A percentile compares a stretch with the other conserved stretches of the same genome.
Evolutionary conservation across 2,329 filamentous ascomycete genomes (phyloP).

Genomic region (Akanthomyces muscarius): DNA sequence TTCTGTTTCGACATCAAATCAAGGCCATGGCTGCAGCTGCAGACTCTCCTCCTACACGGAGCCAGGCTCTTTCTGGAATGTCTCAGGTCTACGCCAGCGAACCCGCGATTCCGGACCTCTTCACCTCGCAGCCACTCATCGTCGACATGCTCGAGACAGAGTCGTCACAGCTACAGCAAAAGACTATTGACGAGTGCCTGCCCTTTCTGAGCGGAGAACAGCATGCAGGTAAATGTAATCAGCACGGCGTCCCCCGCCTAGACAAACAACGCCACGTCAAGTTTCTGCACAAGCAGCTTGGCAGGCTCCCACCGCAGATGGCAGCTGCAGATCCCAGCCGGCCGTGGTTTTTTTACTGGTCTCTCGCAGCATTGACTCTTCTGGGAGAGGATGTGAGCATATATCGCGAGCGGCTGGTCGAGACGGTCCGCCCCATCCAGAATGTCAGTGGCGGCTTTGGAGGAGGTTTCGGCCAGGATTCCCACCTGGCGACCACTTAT

Average conservation of each 20-base stretch:
- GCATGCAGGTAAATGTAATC: conserved; percentile 50
- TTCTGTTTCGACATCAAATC: conserved; percentile 13
- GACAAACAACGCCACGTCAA: conserved; percentile 56
- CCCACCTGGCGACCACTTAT: conserved; percentile 87
- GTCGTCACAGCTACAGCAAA: conserved; percentile 64
- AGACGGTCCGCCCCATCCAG: conserved; percentile 77
- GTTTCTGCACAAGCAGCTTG: conserved; percentile 59
- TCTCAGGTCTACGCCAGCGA: not conserved
- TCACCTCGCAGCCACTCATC: conserved; percentile 57
- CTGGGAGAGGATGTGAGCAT: conserved; percentile 69
- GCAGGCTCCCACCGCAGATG: conserved; percentile 64
- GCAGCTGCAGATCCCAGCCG: conserved; percentile 77
- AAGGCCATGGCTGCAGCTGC: conserved; percentile 15
- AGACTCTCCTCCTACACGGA: not conserved
- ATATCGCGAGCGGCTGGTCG: conserved; percentile 66
- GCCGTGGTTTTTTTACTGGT: conserved; percentile 96
- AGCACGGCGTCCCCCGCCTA: conserved; percentile 70
- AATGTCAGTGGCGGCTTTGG: conserved; percentile 83
- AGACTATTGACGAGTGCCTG: conserved; percentile 64
- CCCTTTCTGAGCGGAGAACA: conserved; percentile 60
- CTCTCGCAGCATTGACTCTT: conserved; percentile 67
- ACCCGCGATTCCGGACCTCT: conserved; percentile 48
- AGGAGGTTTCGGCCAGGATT: conserved; percentile 85
- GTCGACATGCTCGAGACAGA: conserved; percentile 62
- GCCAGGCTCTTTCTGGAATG: not conserved